Conservation (phyloP, 2,329 filamentous ascomycete species). For the Exophiala mesophila region DNA sequence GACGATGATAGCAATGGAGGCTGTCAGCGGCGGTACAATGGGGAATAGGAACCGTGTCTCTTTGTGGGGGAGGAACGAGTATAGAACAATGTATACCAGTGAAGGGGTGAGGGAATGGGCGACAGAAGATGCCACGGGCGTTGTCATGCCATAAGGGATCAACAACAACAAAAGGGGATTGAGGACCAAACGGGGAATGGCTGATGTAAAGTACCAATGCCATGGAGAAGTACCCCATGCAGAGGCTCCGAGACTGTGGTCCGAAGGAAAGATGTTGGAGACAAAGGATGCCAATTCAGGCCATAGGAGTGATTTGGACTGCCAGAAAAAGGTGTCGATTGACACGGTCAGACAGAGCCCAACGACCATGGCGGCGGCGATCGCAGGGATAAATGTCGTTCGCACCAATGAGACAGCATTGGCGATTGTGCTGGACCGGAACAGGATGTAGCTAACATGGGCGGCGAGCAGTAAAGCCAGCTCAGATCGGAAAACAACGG, state of each 20-base stretch:
- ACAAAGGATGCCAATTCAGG: conserved; percentile 85
- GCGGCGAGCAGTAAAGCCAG: conserved; percentile 73
- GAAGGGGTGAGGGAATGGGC: conserved; percentile 60
- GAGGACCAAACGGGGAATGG: conserved; percentile 74
- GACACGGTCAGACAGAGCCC: conserved; percentile 66
- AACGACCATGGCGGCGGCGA: conserved; percentile 58
- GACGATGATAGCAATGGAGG: conserved; percentile 68
- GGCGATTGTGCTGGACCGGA: conserved; percentile 35
- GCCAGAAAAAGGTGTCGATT: conserved; percentile 93
- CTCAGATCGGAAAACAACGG: conserved; percentile 84
- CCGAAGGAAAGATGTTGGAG: conserved; percentile 82
- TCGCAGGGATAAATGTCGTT: conserved; percentile 56
- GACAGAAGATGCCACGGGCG: conserved; percentile 39
- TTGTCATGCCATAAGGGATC: conserved; percentile 7
- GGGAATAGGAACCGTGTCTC: conserved; percentile 96
- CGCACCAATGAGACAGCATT: conserved; percentile 17
- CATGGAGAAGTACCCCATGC: conserved; percentile 84
- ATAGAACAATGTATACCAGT: conserved; percentile 68
- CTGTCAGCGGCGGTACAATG: conserved; percentile 72
- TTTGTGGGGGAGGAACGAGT: conserved; percentile 89
- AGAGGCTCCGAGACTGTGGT: conserved; percentile 51
- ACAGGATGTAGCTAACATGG: conserved; percentile 59
- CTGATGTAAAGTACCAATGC: conserved; percentile 78
- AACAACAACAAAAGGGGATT: conserved; percentile 60
- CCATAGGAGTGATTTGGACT: conserved; percentile 65